Conservation (phyloP, 306 rosid species). For the Medicago lupulina region DNA sequence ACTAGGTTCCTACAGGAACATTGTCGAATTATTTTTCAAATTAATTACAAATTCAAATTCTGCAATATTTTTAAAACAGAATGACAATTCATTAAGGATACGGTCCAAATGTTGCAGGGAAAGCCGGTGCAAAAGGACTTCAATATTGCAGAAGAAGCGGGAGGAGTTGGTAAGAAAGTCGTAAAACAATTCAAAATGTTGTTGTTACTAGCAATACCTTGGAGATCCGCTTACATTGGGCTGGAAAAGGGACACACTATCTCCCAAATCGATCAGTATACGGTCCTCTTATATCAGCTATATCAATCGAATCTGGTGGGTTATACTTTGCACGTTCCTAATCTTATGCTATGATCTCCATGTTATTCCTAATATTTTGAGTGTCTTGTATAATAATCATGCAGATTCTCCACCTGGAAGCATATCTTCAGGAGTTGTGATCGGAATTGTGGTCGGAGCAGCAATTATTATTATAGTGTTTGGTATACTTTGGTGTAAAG, state of each 20-base stretch:
- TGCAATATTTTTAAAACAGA: background rate
- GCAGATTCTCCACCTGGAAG: constrained; percentile 30
- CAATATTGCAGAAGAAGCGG: constrained; percentile 45
- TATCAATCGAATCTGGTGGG: too few relatives aligned
- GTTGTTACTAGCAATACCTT: background rate
- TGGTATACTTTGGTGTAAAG: constrained; percentile 46
- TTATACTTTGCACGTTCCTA: too few relatives aligned
- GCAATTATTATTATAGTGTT: constrained; percentile 34
- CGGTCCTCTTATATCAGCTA: too few relatives aligned
- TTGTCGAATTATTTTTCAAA: background rate
- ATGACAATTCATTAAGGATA: background rate
- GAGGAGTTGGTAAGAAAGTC: background rate
- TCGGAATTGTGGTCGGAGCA: constrained; percentile 53
- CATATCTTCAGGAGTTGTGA: constrained; percentile 38
- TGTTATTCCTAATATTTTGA: too few relatives aligned
- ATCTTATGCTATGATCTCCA: background rate
- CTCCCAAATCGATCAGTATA: too few relatives aligned
- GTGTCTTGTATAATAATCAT: background rate
- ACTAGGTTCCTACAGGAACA: background rate
- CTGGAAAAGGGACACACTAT: background rate
- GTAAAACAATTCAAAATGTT: background rate
- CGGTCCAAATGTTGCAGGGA: constrained; percentile 46
- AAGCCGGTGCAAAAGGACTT: background rate
- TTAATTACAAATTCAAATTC: background rate
- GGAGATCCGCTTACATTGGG: background rate